These are phyloP conservation scores for Penicillium diatomitis DNA, from an alignment of 495 filamentous ascomycete species.

Conservation along the genomic window DNA sequence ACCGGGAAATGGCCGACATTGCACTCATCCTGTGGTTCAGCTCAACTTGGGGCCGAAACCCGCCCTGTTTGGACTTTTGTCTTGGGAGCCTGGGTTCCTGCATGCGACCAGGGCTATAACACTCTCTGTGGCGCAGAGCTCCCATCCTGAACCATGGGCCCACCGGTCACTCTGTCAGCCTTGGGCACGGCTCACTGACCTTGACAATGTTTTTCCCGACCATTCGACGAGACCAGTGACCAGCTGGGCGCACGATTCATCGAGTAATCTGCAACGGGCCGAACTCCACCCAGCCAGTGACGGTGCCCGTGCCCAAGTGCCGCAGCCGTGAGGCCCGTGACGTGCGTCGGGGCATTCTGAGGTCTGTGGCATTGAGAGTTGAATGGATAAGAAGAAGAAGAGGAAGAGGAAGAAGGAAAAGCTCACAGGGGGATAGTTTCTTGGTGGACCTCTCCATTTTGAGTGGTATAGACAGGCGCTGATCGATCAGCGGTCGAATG, in stretches of 20 bases:
- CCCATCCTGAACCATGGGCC: background rate
- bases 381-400: no score
- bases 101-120: background rate
- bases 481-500: no score
- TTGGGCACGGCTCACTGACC: background rate
- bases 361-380: no score
- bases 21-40: no score
- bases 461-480: no score
- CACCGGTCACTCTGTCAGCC: background rate
- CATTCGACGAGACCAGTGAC: background rate
- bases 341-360: no score
- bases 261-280: constrained; percentile 5
- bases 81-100: constrained; percentile 3
- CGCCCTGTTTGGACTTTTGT: background rate
- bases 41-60: background rate
- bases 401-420: no score
- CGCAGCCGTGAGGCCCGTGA: no score
- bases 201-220: background rate
- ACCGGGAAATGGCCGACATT: no score
- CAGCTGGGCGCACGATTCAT: background rate
- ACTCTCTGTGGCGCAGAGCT: constrained; percentile 2
- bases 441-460: no score
- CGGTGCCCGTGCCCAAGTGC: no score
- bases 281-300: background rate
- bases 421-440: no score